Conservation (phyloP, 2,329 filamentous ascomycete genomes). For the Sarocladiaceae sp. region DNA sequence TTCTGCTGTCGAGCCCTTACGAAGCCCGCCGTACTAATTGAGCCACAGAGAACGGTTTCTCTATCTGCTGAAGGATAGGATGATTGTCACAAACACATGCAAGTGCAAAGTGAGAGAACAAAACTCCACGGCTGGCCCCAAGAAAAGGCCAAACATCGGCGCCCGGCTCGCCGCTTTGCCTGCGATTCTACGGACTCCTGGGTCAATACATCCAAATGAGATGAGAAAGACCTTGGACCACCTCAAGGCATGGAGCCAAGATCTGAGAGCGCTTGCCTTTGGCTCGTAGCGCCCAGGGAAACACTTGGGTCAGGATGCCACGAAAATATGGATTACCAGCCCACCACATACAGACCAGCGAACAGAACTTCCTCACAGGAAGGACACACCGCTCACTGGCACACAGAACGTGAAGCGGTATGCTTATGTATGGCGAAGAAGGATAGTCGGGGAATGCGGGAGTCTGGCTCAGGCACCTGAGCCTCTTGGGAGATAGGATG, state of each 20-base stretch:
- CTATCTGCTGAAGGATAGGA: slow-evolving; percentile 8
- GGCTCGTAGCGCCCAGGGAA: too few relatives aligned
- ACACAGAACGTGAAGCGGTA: slow-evolving; percentile 7
- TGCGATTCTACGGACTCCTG: slow-evolving; percentile 1
- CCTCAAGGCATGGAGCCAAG: neutral
- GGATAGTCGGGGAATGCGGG: too few relatives aligned
- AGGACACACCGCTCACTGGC: slow-evolving; percentile 4
- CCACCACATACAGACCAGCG: slow-evolving; percentile 3
- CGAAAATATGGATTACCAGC: neutral
- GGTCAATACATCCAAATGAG: neutral
- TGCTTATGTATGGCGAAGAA: neutral
- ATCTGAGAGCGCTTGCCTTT: too few relatives aligned
- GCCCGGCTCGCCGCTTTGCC: neutral
- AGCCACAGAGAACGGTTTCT: neutral
- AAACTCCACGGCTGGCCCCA: too few relatives aligned
- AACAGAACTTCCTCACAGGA: slow-evolving; percentile 1
- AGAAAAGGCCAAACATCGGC: neutral
- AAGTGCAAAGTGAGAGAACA: slow-evolving; percentile 3
- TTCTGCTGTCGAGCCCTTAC: neutral
- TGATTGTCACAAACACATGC: neutral
- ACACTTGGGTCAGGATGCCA: neutral
- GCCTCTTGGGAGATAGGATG: too few relatives aligned
- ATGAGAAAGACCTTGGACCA: neutral
- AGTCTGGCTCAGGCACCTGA: too few relatives aligned
- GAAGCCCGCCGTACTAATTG: neutral